Evolutionary conservation across 805 yeast species (phyloP), one percentile per base, ranked within the genome.

Genomic region (Candida krabiensis): DNA sequence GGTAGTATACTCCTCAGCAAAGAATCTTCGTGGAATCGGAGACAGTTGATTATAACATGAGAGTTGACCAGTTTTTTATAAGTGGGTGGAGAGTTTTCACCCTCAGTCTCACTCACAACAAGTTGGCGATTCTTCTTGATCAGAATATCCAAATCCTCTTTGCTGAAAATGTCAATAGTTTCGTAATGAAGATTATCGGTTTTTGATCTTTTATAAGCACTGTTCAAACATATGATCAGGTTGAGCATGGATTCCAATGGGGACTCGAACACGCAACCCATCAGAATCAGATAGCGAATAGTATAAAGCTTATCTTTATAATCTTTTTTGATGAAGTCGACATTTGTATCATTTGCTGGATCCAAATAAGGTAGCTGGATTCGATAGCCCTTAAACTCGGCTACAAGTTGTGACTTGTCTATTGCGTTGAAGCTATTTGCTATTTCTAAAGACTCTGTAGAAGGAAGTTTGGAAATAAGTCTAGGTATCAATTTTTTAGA

Each of bases 281-380:
- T 15, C 16, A 19, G 15, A 4, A 52, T 37, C 19, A 49, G 28
- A 8, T 27, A 18, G 15, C 39, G 41, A 5, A 51, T 45, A 3
- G 40, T 28, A 3, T 22, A 32, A 14, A 51, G 28, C 32, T 51
- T 51, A 21, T 46, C 48, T 12, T 13, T 14, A 30, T 46, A 47
- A 12, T 39, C 19, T 19, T 30, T 30, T 16, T 30, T 43, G 19
- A 47, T 19, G 23, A 38, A 44, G 31, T 47, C 49, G 4, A 46
- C 30, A 28, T 44, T 42, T 9, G 28, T 23, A 17, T 44, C 40
- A 19, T 44, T 41, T 11, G 19, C 29, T 1, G 37, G 36, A 21
- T 48, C 45, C 16, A 49, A 33, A 28, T 34, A 52, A 2, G 56
- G 56, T 14, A 49, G 39, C 2, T 15, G 18, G 5, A 41, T 34